phyloP scores from a whole-genome alignment of 306 rosid species.

The Prunus fruticosa region DNA sequence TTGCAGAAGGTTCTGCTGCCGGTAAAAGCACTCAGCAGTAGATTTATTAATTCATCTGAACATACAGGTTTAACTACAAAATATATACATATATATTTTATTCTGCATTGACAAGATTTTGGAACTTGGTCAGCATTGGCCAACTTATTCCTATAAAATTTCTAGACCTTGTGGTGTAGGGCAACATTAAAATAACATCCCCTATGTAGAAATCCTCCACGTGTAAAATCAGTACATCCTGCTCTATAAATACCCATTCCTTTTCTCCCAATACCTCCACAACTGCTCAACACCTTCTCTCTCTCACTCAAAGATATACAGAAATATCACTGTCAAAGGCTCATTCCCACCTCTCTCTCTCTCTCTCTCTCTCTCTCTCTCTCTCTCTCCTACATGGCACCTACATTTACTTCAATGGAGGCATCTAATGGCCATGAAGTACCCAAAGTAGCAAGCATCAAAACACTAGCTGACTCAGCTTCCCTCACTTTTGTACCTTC shows the following conservation, averaged over 20 bases:
- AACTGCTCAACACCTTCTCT: background rate
- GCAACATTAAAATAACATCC: too few relatives aligned
- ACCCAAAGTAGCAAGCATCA: slow-evolving; percentile 7
- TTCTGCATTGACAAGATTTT: too few relatives aligned
- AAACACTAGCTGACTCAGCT: slow-evolving; percentile 41
- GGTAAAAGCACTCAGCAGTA: too few relatives aligned
- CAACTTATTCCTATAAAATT: too few relatives aligned
- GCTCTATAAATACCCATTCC: background rate
- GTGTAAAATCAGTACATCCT: background rate
- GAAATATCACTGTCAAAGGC: background rate
- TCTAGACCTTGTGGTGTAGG: too few relatives aligned
- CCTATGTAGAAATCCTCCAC: background rate
- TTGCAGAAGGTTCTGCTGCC: too few relatives aligned
- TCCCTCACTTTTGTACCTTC: slow-evolving; percentile 37
- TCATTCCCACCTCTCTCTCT: too few relatives aligned
- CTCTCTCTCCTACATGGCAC: background rate
- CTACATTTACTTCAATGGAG: background rate
- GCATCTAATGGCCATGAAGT: background rate
- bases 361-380: background rate
- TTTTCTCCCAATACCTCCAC: background rate
- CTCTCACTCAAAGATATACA: background rate
- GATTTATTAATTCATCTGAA: too few relatives aligned
- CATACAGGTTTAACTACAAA: too few relatives aligned
- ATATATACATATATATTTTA: too few relatives aligned
- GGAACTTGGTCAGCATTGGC: too few relatives aligned